These are phyloP conservation scores for Hibiscus mutabilis DNA, from an alignment of 345 rosid genomes.

Conservation along the genomic window DNA sequence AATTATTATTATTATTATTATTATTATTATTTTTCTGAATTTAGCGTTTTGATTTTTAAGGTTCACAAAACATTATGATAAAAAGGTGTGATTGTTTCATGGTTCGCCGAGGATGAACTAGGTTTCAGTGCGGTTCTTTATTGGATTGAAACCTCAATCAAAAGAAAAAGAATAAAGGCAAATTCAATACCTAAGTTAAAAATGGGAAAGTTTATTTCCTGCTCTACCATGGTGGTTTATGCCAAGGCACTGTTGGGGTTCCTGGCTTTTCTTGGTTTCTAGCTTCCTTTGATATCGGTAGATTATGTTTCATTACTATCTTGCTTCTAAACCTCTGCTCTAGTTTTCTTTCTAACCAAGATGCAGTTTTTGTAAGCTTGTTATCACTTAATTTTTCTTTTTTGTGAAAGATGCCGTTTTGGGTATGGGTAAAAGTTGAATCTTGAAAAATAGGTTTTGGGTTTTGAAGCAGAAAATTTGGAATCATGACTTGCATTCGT, in stretches of 20 bases:
- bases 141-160: no score
- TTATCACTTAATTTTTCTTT: background rate
- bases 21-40: no score
- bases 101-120: no score
- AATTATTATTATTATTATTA: no score
- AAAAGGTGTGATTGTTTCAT: no score
- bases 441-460: constrained; percentile 9
- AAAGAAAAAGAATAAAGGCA: no score
- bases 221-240: constrained; percentile 35
- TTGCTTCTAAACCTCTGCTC: background rate
- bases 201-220: background rate
- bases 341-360: constrained; percentile 1
- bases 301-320: constrained; percentile 30
- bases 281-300: constrained; percentile 37
- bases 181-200: no score
- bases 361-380: background rate
- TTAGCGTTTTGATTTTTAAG: no score
- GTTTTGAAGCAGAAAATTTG: background rate
- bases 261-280: constrained; percentile 36
- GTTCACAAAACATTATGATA: no score
- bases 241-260: constrained; percentile 31
- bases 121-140: no score
- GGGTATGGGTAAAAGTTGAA: no score
- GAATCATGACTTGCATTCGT: background rate
- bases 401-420: no score